phyloP scores from a whole-genome alignment of 176 grass and related monocot genomes.

The Secale cereale region DNA sequence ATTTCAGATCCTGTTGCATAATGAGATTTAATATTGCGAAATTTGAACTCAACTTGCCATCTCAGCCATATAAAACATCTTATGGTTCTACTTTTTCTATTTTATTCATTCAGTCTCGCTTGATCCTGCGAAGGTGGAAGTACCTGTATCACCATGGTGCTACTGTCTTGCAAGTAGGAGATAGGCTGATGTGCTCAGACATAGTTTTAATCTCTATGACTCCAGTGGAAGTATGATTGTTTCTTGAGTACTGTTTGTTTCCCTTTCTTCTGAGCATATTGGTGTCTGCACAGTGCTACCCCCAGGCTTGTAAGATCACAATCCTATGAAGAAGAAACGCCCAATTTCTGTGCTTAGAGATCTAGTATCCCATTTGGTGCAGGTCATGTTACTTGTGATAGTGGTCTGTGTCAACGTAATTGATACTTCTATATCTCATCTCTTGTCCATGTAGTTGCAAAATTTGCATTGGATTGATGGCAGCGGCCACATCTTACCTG shows the following conservation, averaged over 20 bases:
- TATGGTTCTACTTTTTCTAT: too few species aligned
- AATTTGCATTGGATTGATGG: not conserved
- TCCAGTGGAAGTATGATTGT: too few species aligned
- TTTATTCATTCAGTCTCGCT: not conserved
- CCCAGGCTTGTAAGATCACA: conserved; percentile 41
- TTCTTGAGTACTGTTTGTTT: too few species aligned
- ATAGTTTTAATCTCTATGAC: too few species aligned
- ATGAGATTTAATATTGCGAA: not conserved
- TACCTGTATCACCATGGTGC: not conserved
- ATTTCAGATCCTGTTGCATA: not conserved
- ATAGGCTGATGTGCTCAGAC: conserved; percentile 19
- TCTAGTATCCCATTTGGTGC: conserved; percentile 52
- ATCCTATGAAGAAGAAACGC: conserved; percentile 43
- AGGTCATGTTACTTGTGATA: conserved; percentile 28
- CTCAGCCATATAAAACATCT: not conserved
- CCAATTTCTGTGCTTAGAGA: conserved; percentile 60
- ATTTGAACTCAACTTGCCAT: not conserved
- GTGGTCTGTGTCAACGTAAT: conserved; percentile 59
- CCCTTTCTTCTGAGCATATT: not conserved
- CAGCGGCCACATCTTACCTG: conserved; percentile 44
- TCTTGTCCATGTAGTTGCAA: not conserved
- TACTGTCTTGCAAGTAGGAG: not conserved
- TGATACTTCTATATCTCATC: conserved; percentile 8
- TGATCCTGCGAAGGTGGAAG: not conserved
- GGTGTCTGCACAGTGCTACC: conserved; percentile 42